Evolutionary conservation across 257 asterid genomes (phyloP), one percentile per base, ranked within the genome.

Genomic region (Solanum neorickii): DNA sequence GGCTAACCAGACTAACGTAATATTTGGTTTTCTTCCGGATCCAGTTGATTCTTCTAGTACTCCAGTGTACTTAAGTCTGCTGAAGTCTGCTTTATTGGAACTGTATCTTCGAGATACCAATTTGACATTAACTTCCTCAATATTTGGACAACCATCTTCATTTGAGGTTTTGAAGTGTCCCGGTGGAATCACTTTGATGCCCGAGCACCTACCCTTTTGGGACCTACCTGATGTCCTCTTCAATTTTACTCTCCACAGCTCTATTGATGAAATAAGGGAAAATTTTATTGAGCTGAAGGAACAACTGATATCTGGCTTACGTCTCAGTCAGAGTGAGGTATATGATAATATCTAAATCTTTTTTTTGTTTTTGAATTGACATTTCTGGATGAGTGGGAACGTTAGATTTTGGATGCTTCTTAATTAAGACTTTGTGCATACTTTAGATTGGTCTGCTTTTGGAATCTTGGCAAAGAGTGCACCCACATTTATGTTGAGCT

Each of bases 121-220:
- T 88, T 88, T 96, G 93, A 93, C 95, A 27, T 86, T 96, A 90
- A 93, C 95, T 76, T 90, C 89, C 86, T 84, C 93, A 47, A 92
- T 93, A 88, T 96, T 96, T 52, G 98, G 98, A 69, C 87, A 87
- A 89, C 93, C 97, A 88, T 91, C 94, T 86, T 95, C 94, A 1
- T 95, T 96, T 89, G 94, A 92, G 93, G 92, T 94, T 66, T 88
- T 93, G 89, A 93, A 92, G 89, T 95, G 93, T 89, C 97, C 97
- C 37, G 97, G 93, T 47, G 99, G 98, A 89, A 82, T 96, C 85
- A 93, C 97, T 76, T 66, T 96, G 87, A 88, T 94, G 14, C 99
- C 96, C 2, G 95, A 92, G 82, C 87, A 60, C 52, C 82, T 70
- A 68, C 86, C 91, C 73, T 56, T 90, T 37, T 18, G 91, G 49